phyloP scores from a whole-genome alignment of 495 filamentous ascomycete genomes.

The Cairneyella variabilis region DNA sequence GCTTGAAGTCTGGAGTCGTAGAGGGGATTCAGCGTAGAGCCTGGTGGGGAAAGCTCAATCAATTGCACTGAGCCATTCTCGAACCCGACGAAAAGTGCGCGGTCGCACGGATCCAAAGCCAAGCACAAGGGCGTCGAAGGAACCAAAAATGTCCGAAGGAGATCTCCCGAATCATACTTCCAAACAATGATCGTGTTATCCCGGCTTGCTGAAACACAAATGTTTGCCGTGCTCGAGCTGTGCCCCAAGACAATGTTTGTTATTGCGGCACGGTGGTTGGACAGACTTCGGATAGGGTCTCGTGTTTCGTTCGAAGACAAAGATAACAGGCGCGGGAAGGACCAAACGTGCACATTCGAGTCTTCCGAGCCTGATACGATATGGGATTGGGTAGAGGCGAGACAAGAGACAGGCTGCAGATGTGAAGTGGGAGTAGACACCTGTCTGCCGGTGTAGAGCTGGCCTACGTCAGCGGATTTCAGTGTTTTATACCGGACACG shows the following conservation, averaged over 20 bases:
- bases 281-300: slow-evolving; percentile 63
- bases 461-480: slow-evolving; percentile 3
- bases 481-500: background rate
- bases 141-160: slow-evolving; percentile 76
- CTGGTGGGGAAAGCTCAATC: slow-evolving; percentile 65
- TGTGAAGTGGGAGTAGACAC: slow-evolving; percentile 84
- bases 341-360: slow-evolving; percentile 89
- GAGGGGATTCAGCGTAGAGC: slow-evolving; percentile 44
- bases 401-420: slow-evolving; percentile 75
- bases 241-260: slow-evolving; percentile 65
- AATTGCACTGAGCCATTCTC: slow-evolving; percentile 80
- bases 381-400: slow-evolving; percentile 71
- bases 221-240: slow-evolving; percentile 62
- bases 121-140: slow-evolving; percentile 67
- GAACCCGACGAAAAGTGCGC: slow-evolving; percentile 77
- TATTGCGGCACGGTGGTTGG: slow-evolving; percentile 76
- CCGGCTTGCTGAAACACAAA: slow-evolving; percentile 72
- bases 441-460: slow-evolving; percentile 66
- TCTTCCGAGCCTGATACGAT: slow-evolving; percentile 85
- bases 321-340: slow-evolving; percentile 65
- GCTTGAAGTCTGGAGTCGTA: slow-evolving; percentile 50
- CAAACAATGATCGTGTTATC: slow-evolving; percentile 83
- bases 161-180: slow-evolving; percentile 76
- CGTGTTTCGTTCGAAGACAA: slow-evolving; percentile 46
- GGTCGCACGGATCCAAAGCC: slow-evolving; percentile 75